phyloP scores from a whole-genome alignment of 2,329 filamentous ascomycete genomes.

The Phaeosphaeriaceae sp. region DNA sequence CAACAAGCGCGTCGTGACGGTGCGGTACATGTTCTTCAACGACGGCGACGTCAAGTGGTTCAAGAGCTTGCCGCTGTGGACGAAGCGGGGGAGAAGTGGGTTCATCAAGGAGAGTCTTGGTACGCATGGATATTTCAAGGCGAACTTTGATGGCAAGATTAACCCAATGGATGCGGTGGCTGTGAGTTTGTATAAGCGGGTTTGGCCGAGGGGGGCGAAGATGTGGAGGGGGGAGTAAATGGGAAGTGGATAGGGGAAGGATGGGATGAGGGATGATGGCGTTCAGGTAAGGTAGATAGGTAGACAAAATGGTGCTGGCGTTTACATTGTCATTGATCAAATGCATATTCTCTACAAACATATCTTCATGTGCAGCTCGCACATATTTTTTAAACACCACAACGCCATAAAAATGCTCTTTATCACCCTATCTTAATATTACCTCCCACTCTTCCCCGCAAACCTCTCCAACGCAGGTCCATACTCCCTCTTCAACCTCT shows the following conservation, averaged over 20 bases:
- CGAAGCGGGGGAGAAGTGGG: constrained; percentile 82
- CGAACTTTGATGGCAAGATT: constrained; percentile 93
- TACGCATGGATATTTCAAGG: constrained; percentile 99
- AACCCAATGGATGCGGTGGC: constrained; percentile 95
- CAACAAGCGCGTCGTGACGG: constrained; percentile 95
- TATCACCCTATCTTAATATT: too few relatives aligned
- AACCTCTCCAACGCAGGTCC: constrained; percentile 89
- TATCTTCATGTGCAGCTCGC: neutral
- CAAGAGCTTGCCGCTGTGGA: constrained; percentile 95
- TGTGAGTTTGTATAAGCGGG: constrained; percentile 70
- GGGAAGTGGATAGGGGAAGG: constrained; percentile 5
- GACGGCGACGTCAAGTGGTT: constrained; percentile 95
- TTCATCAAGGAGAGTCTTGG: constrained; percentile 94
- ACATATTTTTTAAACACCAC: neutral
- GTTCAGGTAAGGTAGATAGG: constrained; percentile 1
- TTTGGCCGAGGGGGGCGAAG: constrained; percentile 70
- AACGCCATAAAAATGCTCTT: constrained; percentile 4
- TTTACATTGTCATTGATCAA: neutral
- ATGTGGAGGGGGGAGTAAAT: constrained; percentile 44
- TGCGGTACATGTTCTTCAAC: constrained; percentile 99
- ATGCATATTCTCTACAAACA: neutral
- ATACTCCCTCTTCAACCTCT: constrained; percentile 71
- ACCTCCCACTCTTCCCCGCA: constrained; percentile 65
- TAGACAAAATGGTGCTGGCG: constrained; percentile 23
- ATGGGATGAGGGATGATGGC: constrained; percentile 11